Evolutionary conservation across 1,284 basidiomycete species (phyloP), one percentile per base, ranked within the genome.

Genomic region (Rhodotorula sp.): DNA sequence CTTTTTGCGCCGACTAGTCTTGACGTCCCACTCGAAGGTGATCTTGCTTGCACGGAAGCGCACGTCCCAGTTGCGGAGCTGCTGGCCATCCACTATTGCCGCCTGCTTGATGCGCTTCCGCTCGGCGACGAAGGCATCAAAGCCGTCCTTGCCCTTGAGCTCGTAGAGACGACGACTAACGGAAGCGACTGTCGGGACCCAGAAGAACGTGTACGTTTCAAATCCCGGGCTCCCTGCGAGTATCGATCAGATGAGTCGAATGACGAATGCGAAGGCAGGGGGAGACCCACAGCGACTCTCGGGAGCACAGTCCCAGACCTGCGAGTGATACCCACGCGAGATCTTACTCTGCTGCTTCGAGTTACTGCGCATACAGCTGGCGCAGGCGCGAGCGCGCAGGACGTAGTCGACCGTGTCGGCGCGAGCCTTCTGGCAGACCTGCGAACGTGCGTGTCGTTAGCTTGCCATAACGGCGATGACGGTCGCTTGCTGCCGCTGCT

Each of bases 361-460:
- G 8, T 59, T 61, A 1, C 4, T 19, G 16, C 66, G 52, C 66
- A 71, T 68, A 59, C 72, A 74, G 3, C 17, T 10, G 7, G 66
- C 69, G n/a, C 72, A 74, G 8, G 23, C 61, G 27, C 69, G 58
- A 3, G 49, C 66, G 4, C 64, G 52, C 14, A 66, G 53, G 7
- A 25, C 19, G n/a, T 50, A 69, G 52, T 71, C 59, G 64, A 64
- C 57, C 2, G 48, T 64, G 13, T 48, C 8, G 3, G 73, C 73
- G 4, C 57, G 48, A 5, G 42, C 1, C 46, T 71, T 69, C 1
- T 64, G 61, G 56, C 73, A 74, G 45, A 61, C 34, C 65, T 67
- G 65, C 42, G 3, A 7, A 12, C 1, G 49, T 7, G 56, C 3
- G 4, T 34, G 34, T 34, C 34, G 34, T 34, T 34, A 34, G 34